These are phyloP conservation scores for Fraxinus sp. DNA, from an alignment of 305 asterid genomes.

Conservation along the genomic window DNA sequence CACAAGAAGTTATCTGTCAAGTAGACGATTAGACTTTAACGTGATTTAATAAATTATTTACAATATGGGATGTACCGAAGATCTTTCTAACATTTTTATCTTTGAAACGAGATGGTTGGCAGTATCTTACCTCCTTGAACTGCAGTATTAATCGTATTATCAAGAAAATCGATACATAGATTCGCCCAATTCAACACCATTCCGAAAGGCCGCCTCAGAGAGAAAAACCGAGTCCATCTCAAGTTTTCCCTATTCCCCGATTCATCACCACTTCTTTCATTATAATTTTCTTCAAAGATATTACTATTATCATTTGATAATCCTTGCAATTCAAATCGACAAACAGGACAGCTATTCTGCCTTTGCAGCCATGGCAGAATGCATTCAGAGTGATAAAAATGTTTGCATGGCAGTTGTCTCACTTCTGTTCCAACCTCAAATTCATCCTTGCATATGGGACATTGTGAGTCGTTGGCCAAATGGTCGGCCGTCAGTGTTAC, in stretches of 20 bases:
- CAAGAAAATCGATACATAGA: constrained; percentile 42
- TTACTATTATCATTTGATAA: constrained; percentile 9
- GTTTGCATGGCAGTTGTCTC: constrained; percentile 77
- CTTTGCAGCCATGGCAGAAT: constrained; percentile 77
- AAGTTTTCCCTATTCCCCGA: constrained; percentile 25
- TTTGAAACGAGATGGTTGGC: neutral
- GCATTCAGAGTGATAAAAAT: constrained; percentile 72
- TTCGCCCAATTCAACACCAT: constrained; percentile 50
- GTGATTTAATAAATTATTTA: neutral
- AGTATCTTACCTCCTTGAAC: constrained; percentile 39
- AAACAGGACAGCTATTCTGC: constrained; percentile 81
- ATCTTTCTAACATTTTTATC: neutral
- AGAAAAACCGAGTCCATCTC: constrained; percentile 54
- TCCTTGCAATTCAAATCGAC: constrained; percentile 57
- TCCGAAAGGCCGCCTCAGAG: constrained; percentile 66
- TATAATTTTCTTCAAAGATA: constrained; percentile 24
- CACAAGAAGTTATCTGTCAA: constrained; percentile 39
- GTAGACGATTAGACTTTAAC: neutral
- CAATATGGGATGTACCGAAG: too few species aligned
- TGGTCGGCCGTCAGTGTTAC: constrained; percentile 41
- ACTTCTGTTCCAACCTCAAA: constrained; percentile 60
- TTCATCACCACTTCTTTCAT: constrained; percentile 28
- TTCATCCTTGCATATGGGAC: constrained; percentile 90
- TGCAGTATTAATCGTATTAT: constrained; percentile 30
- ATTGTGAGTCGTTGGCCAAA: constrained; percentile 44